Evolutionary conservation across 202 grass and related monocot genomes (phyloP).

Genomic region (Bolboschoenoplectus hybrid): DNA sequence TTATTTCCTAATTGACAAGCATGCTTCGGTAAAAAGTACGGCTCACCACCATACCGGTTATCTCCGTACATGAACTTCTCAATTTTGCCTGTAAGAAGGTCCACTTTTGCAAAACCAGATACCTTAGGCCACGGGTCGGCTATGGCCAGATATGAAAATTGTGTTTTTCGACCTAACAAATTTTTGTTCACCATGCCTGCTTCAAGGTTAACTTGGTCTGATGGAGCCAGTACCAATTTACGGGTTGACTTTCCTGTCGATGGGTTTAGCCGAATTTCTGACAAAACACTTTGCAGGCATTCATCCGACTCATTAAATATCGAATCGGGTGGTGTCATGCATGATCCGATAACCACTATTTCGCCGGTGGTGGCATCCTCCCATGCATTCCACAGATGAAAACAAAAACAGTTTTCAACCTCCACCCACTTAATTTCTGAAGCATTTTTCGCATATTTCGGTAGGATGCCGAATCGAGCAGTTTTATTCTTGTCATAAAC

Average conservation of each 20-base stretch:
- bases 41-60: slow-evolving; percentile 60
- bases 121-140: slow-evolving; percentile 97
- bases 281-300: slow-evolving; percentile 67
- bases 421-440: slow-evolving; percentile 68
- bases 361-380: slow-evolving; percentile 68
- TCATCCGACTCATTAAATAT: slow-evolving; percentile 81
- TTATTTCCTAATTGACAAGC: neutral
- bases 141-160: slow-evolving; percentile 85
- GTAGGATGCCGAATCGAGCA: slow-evolving; percentile 63
- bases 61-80: slow-evolving; percentile 75
- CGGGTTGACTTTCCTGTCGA: slow-evolving; percentile 54
- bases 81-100: slow-evolving; percentile 55
- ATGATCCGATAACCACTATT: slow-evolving; percentile 85
- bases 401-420: slow-evolving; percentile 80
- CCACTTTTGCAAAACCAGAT: slow-evolving; percentile 90
- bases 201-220: slow-evolving; percentile 81
- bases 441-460: slow-evolving; percentile 55
- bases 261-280: slow-evolving; percentile 72
- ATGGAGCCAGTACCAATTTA: slow-evolving; percentile 41
- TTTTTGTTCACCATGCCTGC: slow-evolving; percentile 92
- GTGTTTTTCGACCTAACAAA: slow-evolving; percentile 54
- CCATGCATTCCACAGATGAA: slow-evolving; percentile 95
- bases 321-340: slow-evolving; percentile 91
- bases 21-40: slow-evolving; percentile 68
- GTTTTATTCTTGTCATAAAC: slow-evolving; percentile 76